A percentile compares a stretch with the other conserved stretches of the same genome.
These are phyloP conservation scores for Irpex sp. DNA, from an alignment of 1,284 basidiomycete species.

Conservation along the genomic window DNA sequence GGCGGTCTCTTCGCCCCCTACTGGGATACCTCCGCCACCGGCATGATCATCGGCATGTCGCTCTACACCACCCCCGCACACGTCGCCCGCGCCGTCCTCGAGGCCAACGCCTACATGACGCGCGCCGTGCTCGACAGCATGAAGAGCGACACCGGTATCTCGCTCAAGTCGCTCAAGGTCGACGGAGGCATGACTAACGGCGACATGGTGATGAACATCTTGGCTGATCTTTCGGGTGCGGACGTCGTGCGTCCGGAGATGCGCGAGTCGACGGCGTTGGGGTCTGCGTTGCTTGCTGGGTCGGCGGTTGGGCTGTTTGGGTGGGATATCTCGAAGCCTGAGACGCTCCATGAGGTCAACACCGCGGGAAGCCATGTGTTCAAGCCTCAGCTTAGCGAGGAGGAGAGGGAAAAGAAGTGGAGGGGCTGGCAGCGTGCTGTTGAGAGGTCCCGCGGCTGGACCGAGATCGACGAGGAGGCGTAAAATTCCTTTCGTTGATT, in stretches of 20 bases:
- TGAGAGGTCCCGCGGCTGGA: constrained; percentile 78
- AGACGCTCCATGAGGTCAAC: constrained; percentile 88
- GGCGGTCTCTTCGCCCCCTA: constrained; percentile 89
- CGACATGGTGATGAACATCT: constrained; percentile 86
- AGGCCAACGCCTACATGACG: constrained; percentile 89
- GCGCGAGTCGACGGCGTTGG: constrained; percentile 97
- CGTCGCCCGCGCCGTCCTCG: constrained; percentile 91
- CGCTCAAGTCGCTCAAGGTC: constrained; percentile 84
- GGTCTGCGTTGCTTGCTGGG: constrained; percentile 95
- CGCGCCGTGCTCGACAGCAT: constrained; percentile 94
- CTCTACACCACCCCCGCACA: constrained; percentile 93
- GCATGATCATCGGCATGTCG: constrained; percentile 83
- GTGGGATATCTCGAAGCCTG: constrained; percentile 88
- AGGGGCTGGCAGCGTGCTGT: constrained; percentile 84
- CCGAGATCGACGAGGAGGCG: constrained; percentile 50
- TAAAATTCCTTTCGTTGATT: neutral
- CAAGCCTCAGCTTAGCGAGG: constrained; percentile 51
- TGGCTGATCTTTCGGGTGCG: constrained; percentile 93
- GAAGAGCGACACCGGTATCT: constrained; percentile 75
- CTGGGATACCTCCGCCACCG: constrained; percentile 88
- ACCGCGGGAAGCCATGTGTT: constrained; percentile 80
- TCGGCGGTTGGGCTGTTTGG: constrained; percentile 87
- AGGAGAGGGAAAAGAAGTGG: constrained; percentile 62
- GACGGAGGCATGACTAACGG: constrained; percentile 95
- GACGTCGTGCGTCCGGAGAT: constrained; percentile 90